Conservation (phyloP, 441 rosid genomes). For the Populus hybrid region DNA sequence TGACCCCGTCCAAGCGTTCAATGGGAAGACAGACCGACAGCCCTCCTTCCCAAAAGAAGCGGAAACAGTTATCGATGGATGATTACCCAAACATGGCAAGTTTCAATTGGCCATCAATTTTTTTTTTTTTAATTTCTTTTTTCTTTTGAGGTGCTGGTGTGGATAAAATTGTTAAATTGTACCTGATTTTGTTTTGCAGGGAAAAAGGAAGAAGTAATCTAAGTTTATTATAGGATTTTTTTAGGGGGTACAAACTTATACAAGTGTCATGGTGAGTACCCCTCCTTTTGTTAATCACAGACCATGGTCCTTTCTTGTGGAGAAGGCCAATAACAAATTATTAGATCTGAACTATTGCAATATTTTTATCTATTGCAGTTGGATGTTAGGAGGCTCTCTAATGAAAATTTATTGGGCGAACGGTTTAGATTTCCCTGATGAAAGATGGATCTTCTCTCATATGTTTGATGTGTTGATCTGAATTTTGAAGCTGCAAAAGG, state of each 20-base stretch:
- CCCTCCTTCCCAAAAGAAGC: slow-evolving; percentile 64
- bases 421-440: not conserved
- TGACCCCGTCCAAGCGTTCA: slow-evolving; percentile 80
- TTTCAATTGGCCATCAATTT: not conserved
- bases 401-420: not conserved
- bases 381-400: not conserved
- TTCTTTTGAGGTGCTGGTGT: not conserved
- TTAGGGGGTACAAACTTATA: not conserved
- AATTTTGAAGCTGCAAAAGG: not conserved
- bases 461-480: not conserved
- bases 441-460: not conserved
- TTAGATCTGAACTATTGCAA: not conserved
- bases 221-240: not conserved
- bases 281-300: not conserved
- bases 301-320: not conserved
- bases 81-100: slow-evolving; percentile 69
- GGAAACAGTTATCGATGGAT: slow-evolving; percentile 81
- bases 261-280: not conserved
- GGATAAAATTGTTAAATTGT: not conserved
- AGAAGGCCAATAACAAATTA: not conserved
- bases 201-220: slow-evolving; percentile 74
- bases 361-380: not conserved
- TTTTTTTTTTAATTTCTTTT: not conserved
- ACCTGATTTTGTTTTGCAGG: slow-evolving; percentile 37
- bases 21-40: slow-evolving; percentile 72